Percentiles rank a stretch among this genome's conserved stretches.
Evolutionary conservation across 169 alveolate species (phyloP).

Genomic region (Sarcocystis neurona): DNA sequence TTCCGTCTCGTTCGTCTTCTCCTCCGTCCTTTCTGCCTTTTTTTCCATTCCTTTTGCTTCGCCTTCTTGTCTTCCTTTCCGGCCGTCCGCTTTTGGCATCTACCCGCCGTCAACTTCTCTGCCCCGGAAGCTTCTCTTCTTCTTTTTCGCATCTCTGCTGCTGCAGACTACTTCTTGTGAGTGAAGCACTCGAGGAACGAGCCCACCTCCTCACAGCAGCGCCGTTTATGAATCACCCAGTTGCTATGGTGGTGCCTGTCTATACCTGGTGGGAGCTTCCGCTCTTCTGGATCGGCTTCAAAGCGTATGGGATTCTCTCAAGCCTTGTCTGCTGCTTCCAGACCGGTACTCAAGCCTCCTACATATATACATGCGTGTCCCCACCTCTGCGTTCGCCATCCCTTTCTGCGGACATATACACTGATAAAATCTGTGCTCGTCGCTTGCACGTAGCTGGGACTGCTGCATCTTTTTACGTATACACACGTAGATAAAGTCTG

Average conservation of each 20-base stretch:
- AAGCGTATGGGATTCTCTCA: constrained; percentile 86
- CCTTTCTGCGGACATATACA: no score
- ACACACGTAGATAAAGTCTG: no score
- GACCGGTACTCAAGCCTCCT: constrained; percentile 62
- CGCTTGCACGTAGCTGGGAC: no score
- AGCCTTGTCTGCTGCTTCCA: constrained; percentile 80
- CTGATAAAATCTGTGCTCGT: no score
- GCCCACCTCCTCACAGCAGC: constrained; percentile 86
- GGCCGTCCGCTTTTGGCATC: not conserved
- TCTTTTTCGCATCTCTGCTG: not conserved
- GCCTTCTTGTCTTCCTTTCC: not conserved
- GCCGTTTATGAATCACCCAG: constrained; percentile 85
- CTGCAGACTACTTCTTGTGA: constrained; percentile 74
- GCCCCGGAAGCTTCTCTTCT: not conserved
- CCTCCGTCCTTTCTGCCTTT: not conserved
- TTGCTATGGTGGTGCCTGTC: constrained; percentile 87
- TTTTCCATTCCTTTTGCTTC: not conserved
- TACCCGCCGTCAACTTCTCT: not conserved
- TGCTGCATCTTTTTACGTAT: no score
- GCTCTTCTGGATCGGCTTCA: constrained; percentile 86
- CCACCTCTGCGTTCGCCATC: not conserved
- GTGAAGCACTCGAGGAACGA: constrained; percentile 92
- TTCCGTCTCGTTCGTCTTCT: not conserved
- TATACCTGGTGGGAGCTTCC: constrained; percentile 83
- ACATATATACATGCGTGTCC: no score